Evolutionary conservation across 75 land plant species (phyloP), one percentile per base, ranked within the genome.

Genomic region (Pinus albicaulis): DNA sequence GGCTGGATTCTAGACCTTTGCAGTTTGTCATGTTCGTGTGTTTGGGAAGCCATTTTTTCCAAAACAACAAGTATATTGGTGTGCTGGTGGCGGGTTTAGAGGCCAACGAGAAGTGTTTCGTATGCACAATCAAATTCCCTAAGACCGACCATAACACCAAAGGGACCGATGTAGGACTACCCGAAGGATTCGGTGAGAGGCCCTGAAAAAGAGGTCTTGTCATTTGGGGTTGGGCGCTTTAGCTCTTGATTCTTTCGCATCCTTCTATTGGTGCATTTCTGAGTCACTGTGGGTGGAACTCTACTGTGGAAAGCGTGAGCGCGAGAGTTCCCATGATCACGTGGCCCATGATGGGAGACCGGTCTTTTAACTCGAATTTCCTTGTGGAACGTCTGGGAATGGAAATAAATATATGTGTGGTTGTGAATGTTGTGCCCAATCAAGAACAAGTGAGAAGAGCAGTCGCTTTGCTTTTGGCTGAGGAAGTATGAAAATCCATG

Each of bases 221-320:
- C 16, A 26, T 62, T 3, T 62, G 26, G 26, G 65, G 64, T 1
- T 76, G 74, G 74, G 77, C 22, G 12, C 74, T 25, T 1, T 76
- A 76, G 44, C 22, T 76, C 24, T 4, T 65, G 2, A 23, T 76
- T 61, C 74, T 76, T 13, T 24, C 58, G 4, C 76, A 76, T 36
- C n/a, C 44, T 3, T 66, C 77, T 7, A 20, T 76, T 15, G 72
- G 72, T 65, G 76, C 73, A 28, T 58, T 56, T 38, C 12, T 72
- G 5, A 64, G 73, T n/a, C 77, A 76, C 74, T 76, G 76, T 7
- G 77, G 77, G 3, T 76, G 77, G 77, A 61, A 76, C 4, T 66
- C 74, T 2, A 58, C 36, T 10, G 23, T 68, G 13, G 77, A 66
- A 17, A 66, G 74, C 20, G 22, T 71, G 19, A 65, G 14, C 10